Evolutionary conservation across 31 red algal genomes (phyloP), one percentile per base, ranked within the genome.

Genomic region (Porphyra umbilicalis): DNA sequence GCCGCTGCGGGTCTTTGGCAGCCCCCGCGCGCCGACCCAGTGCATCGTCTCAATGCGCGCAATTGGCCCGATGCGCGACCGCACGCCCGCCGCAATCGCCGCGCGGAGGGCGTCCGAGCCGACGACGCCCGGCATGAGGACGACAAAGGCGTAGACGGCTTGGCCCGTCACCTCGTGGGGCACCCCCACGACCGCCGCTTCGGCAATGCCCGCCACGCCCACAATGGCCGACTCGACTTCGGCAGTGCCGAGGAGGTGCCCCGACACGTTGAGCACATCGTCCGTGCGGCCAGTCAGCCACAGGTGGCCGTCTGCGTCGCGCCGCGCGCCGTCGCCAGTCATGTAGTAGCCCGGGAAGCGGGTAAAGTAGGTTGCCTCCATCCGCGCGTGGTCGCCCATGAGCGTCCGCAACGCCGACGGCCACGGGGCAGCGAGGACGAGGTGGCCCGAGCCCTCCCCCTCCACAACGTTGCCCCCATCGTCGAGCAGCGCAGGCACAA

Each of bases 331-430:
- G 74, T 94, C 91, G 14, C 91, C 91, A 35, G 80, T 91, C 76
- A 93, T 30, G 75, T 94, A 94, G 83, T 91, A 92, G 10, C 91
- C 91, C 32, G 75, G 71, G 36, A 91, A 94, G 13, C 34, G 82
- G 32, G 82, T 84, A 86, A 96, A 99, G 82, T 99, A 99, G n/a
- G 84, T 88, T 18, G 89, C 78, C 82, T 97, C 94, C 91, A 99
- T 95, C 18, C 98, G 92, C 35, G 82, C 79, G 76, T 99, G 98
- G 74, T 96, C 92, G 25, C 94, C 92, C 85, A 88, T 95, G 31
- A 99, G 88, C 10, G 94, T 95, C 31, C 98, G 85, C 75, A 97
- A 74, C 77, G 90, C 89, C 40, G 90, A 89, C 29, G 98, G 98
- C 94, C 94, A 97, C n/a, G 90, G 85, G 1, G 80, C 78, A 75